Conservation (phyloP, 2,329 filamentous ascomycete genomes). For the Pyricularia pennisetigena region DNA sequence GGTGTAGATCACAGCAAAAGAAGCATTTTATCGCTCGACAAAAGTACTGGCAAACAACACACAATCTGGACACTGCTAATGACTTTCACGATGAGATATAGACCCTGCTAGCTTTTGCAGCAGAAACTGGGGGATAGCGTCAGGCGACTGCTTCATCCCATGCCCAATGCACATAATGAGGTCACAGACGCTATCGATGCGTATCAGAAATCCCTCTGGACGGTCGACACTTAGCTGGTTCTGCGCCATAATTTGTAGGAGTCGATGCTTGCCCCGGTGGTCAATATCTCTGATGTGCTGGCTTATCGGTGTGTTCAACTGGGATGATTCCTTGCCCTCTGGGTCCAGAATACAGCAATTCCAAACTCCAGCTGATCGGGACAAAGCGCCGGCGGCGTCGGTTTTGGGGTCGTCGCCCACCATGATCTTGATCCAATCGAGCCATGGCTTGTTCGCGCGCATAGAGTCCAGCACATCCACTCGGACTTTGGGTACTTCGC, state of each 20-base stretch:
- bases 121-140: not conserved
- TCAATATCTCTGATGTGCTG: not conserved
- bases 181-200: not conserved
- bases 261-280: not conserved
- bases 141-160: not conserved
- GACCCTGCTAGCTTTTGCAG: not conserved
- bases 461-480: not conserved
- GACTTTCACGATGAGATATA: not conserved
- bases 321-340: not conserved
- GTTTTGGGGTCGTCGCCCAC: constrained; percentile 3
- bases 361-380: not conserved
- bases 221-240: not conserved
- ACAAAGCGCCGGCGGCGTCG: not conserved
- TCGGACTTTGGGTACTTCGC: not conserved
- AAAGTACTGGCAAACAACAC: not conserved
- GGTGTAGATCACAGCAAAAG: not conserved
- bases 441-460: not conserved
- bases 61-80: not conserved
- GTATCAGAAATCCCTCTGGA: not conserved
- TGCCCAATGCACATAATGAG: not conserved
- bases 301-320: not conserved
- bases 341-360: not conserved
- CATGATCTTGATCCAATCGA: constrained; percentile 2
- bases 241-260: not conserved
- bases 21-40: not conserved